Evolutionary conservation across 129 eudicot genomes (phyloP), one percentile per base, ranked within the genome.

Genomic region (Rutidosis leptorrhynchoides): DNA sequence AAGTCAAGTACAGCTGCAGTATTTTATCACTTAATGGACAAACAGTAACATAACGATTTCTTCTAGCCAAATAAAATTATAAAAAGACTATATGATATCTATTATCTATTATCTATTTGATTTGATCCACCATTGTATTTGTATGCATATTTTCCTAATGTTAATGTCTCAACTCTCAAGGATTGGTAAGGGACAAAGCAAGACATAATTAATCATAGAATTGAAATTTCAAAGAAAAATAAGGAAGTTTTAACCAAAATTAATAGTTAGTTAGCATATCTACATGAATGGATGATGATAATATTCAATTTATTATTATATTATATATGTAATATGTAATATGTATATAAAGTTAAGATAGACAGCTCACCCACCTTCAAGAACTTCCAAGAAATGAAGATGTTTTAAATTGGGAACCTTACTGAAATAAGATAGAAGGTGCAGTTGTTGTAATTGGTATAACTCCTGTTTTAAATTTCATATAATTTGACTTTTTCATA

Each of bases 301-400:
- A 37, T 40, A 15, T 40, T 40, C 46, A 40, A 10, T 11, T 15
- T 40, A 40, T 40, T 40, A 40, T 40, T 11, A 16, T 40, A 40
- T 40, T 40, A 40, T 2, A 40, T 12, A 40, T 40, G n/a, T 40
- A 11, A n/a, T n/a, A n/a, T n/a, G n/a, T n/a, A n/a, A n/a, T n/a
- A n/a, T n/a, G n/a, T n/a, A n/a, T n/a, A n/a, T n/a, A n/a, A n/a
- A 11, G 46, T 10, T 40, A 40, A 75, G 55, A 4, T 67, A 22
- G 20, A 65, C 62, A 65, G 46, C 56, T 42, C 35, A 71, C 67
- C 64, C 59, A 58, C 81, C 62, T 72, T 70, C 46, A 40, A 37
- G 45, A 37, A 11, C 16, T 37, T 37, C 45, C 77, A 82, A 78
- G 79, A 70, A 80, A 80, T 74, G 72, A 78, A 63, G 71, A 67